Base-by-base conservation (phyloP, 768 basidiomycete species). In the Tephrocybe sp. region DNA sequence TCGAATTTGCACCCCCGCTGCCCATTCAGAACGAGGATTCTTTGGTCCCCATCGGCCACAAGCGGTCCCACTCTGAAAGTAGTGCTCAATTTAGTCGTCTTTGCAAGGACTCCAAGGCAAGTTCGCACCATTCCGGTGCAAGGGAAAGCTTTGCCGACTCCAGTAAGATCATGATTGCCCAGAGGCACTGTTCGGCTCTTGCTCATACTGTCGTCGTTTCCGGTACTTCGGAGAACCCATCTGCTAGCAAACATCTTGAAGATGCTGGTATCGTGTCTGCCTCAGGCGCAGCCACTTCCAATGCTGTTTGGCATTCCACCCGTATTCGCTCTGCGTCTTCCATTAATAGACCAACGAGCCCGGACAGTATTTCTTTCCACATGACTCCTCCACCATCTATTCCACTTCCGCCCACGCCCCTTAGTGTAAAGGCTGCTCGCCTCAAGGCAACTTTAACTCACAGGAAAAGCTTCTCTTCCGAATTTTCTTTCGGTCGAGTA, bases 401-500 rank as follows among this genome's bases (percentile, higher is more conserved):
- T 57, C 86, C 87, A 9, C 75, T 88, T 31, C 86, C 87, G 10
- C 86, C 87, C 2, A 89, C 85, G n/a, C 86, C 86, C 26, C 84
- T 84, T 0, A 84, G 75, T 51, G 77, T 86, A 42, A 73, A 77
- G 57, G 75, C 74, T 23, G 82, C 78, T 41, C 79, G 77, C 45
- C 74, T 75, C n/a, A 7, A 26, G 7, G 79, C 76, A 35, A 66
- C 74, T 60, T 71, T 81, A 22, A 66, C 71, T 3, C 84, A 86
- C 66, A 77, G 79, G 66, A 83, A 82, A 57, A 84, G 82, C 0
- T 78, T 78, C 54, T 84, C 83, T 0, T 83, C 82, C 36, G 82
- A 80, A 19, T 83, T 81, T 60, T 83, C 81, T 3, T 83, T 87
- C 53, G 75, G 77, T 14, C 69, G 77, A 9, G 73, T 82, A 26